Evolutionary conservation across 495 filamentous ascomycete genomes (phyloP), one percentile per base, ranked within the genome.

Genomic region (Aspergillus sclerotioniger): DNA sequence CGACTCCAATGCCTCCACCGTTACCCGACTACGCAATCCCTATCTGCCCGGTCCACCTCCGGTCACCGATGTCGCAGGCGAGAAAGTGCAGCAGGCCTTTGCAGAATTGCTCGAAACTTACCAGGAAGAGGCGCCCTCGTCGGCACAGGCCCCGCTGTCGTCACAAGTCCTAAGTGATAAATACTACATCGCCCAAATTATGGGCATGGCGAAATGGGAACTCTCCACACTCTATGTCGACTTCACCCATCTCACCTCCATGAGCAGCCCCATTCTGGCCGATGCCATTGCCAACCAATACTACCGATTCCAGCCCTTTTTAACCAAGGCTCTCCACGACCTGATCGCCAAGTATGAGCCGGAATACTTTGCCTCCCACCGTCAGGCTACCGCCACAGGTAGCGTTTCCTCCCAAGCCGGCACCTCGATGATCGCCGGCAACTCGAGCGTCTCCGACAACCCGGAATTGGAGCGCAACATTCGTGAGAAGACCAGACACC

Each of bases 221-320:
- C 80, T 96, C n/a, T 97, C 92, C 1, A 99, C 94, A 6, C 86
- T 98, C 41, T 99, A 98, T 69, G 90, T 99, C 66, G 95, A 99
- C 74, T 99, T 87, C 77, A 90, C 84, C 50, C 94, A 99, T 72
- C 73, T 99, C 37, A 80, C 86, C 17, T 80, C 81, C 7, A 81
- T 82, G 65, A 81, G 85, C 57, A 84, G 88, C 57, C 89, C 89
- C 21, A 83, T 85, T 33, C 75, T 99, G 41, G 90, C 92, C 15
- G 85, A 84, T 51, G 92, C 91, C 35, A 90, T 98, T 56, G 87
- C 90, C 51, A 85, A 84, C 63, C 87, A 93, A 62, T 97, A 96
- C 80, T 98, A 98, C 71, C 88, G 94, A 60, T 97, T 96, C 70
- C 83, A 92, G 2, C 94, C 94, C 15, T 99, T 92, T 74, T 83